A percentile compares a stretch with the other conserved stretches of the same genome.
phyloP scores from a whole-genome alignment of 1,284 basidiomycete genomes.

The Cutaneotrichosporon sp. region DNA sequence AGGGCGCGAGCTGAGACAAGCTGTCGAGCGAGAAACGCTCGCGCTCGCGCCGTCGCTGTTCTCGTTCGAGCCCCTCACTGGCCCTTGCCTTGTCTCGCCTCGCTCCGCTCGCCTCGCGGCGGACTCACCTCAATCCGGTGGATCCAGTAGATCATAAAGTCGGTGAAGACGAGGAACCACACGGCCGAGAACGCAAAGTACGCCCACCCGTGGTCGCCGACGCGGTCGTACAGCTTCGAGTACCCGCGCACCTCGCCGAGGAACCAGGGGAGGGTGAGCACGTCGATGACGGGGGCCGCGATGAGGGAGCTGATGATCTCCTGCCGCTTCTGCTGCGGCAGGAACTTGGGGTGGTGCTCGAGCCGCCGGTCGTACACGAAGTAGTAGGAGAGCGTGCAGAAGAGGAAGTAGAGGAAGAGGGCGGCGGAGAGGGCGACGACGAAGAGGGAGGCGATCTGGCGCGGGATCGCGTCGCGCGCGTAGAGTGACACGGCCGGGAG shows the following conservation, averaged over 20 bases:
- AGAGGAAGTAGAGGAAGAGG: constrained; percentile 78
- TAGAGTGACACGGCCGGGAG: constrained; percentile 18
- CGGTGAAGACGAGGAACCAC: constrained; percentile 87
- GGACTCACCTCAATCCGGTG: constrained; percentile 70
- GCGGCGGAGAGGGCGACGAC: constrained; percentile 79
- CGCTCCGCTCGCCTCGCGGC: neutral
- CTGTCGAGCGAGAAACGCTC: no score
- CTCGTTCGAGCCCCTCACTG: no score
- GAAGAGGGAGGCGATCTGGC: constrained; percentile 76
- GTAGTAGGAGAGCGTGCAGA: constrained; percentile 79
- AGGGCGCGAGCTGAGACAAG: no score
- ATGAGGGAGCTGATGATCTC: constrained; percentile 78
- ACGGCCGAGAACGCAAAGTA: constrained; percentile 50
- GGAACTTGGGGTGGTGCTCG: constrained; percentile 92
- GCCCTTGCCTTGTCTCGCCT: no score
- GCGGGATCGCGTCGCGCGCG: constrained; percentile 70
- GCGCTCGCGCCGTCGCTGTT: no score
- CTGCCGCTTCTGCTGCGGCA: constrained; percentile 75
- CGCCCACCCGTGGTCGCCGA: constrained; percentile 61
- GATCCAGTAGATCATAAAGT: constrained; percentile 90
- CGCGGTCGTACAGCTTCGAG: constrained; percentile 73
- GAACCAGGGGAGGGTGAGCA: constrained; percentile 92
- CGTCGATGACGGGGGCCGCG: constrained; percentile 76
- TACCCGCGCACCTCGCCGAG: constrained; percentile 87
- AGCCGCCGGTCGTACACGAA: constrained; percentile 95